Evolutionary conservation across 176 grass and related monocot species (phyloP).

Genomic region (Thinopyrum elongatum): DNA sequence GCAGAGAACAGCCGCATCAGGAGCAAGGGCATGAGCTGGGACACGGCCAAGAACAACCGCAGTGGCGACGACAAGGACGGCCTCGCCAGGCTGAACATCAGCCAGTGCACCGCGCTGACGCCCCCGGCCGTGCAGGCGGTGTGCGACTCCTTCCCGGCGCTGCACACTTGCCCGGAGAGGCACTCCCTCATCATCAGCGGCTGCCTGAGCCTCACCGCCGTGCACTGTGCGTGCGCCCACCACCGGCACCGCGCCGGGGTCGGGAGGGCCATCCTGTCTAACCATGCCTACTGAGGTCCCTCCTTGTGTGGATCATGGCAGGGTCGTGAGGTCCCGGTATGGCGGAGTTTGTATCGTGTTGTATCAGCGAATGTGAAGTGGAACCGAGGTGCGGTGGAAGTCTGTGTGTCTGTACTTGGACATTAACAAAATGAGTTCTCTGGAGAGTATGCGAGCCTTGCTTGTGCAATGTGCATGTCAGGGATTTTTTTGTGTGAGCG

Average conservation of each 20-base stretch:
- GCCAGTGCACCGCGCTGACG: slow-evolving; percentile 88
- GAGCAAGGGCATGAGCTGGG: slow-evolving; percentile 44
- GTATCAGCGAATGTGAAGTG: neutral
- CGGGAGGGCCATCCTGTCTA: slow-evolving; percentile 36
- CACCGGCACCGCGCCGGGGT: slow-evolving; percentile 49
- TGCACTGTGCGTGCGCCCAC: slow-evolving; percentile 74
- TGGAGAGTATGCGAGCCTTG: neutral
- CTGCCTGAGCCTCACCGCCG: slow-evolving; percentile 85
- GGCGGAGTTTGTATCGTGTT: neutral
- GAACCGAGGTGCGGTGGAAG: neutral
- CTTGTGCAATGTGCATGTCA: neutral
- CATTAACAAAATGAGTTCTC: neutral
- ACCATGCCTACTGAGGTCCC: slow-evolving; percentile 44
- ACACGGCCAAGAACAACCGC: neutral
- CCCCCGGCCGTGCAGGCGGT: slow-evolving; percentile 79
- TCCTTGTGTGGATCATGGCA: neutral
- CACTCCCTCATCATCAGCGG: slow-evolving; percentile 93
- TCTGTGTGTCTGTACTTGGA: neutral
- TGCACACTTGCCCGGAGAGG: slow-evolving; percentile 76
- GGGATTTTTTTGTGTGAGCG: neutral
- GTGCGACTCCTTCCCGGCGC: slow-evolving; percentile 78
- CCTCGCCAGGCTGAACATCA: slow-evolving; percentile 77
- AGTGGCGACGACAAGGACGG: slow-evolving; percentile 35
- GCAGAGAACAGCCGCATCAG: slow-evolving; percentile 60
- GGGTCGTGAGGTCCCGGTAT: neutral